Conservation (phyloP, 345 rosid genomes). For the Eutrema heterophyllum region DNA sequence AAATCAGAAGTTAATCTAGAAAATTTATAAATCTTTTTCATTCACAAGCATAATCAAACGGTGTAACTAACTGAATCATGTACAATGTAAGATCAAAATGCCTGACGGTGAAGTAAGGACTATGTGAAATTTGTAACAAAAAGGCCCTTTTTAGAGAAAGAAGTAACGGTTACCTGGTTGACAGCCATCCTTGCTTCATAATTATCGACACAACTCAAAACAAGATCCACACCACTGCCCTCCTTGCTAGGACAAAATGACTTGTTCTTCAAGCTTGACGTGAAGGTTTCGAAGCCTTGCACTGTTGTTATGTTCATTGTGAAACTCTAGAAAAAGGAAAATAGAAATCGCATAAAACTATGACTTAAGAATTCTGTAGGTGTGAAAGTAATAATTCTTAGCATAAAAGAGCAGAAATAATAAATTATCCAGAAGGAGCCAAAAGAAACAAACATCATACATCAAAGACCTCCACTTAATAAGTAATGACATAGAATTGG, state of each 20-base stretch:
- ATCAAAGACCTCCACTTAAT: background rate
- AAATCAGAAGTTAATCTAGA: conserved; percentile 6
- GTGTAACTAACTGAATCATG: background rate
- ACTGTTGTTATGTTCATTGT: conserved; percentile 89
- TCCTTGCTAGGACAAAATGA: conserved; percentile 60
- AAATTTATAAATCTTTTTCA: background rate
- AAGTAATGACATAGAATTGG: background rate
- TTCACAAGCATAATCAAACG: background rate
- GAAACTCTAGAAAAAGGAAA: conserved; percentile 54
- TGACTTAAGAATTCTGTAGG: background rate
- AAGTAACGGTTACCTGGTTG: conserved; percentile 65
- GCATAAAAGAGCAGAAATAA: background rate
- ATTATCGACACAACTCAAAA: conserved; percentile 95
- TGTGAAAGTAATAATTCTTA: background rate
- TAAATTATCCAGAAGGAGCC: background rate
- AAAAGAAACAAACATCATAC: background rate
- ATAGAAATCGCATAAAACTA: background rate
- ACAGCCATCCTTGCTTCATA: conserved; percentile 98
- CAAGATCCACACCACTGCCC: conserved; percentile 89
- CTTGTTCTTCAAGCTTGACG: conserved; percentile 66
- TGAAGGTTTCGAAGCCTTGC: conserved; percentile 90
- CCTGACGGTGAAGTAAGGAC: background rate
- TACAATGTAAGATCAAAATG: background rate
- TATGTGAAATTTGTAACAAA: background rate
- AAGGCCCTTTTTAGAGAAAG: background rate